Percentiles rank a stretch among this genome's conserved stretches.
Conservation (phyloP, 2,329 filamentous ascomycete species). For the Verticillium nubilum region DNA sequence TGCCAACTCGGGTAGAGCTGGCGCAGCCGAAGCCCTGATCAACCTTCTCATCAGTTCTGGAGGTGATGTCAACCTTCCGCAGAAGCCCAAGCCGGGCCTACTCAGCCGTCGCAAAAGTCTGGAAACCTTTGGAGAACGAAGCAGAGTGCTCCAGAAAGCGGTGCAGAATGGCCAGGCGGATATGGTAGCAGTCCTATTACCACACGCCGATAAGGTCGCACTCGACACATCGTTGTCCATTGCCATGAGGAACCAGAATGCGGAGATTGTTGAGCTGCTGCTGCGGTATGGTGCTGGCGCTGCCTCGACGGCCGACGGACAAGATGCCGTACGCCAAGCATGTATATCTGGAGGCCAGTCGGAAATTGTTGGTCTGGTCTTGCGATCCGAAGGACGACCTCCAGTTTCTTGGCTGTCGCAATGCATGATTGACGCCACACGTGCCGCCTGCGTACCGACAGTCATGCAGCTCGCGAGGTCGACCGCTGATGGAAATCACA, state of each 20-base stretch:
- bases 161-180: constrained; percentile 44
- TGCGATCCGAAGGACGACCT: constrained; percentile 44
- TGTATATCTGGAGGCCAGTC: constrained; percentile 40
- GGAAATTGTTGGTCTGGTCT: constrained; percentile 40
- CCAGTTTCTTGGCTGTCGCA: constrained; percentile 37
- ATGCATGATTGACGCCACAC: constrained; percentile 45
- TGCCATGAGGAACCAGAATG: constrained; percentile 39
- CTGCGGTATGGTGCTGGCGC: constrained; percentile 36
- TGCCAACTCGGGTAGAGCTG: constrained; percentile 41
- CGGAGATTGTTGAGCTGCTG: constrained; percentile 39
- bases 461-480: constrained; percentile 46
- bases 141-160: constrained; percentile 44
- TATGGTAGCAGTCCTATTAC: constrained; percentile 48
- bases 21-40: constrained; percentile 51
- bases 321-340: constrained; percentile 47
- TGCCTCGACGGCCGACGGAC: constrained; percentile 36
- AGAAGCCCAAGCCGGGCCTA: constrained; percentile 42
- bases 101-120: constrained; percentile 44
- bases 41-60: constrained; percentile 42
- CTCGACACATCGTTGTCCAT: constrained; percentile 44
- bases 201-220: constrained; percentile 44
- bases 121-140: constrained; percentile 41
- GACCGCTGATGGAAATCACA: constrained; percentile 46
- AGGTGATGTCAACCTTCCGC: constrained; percentile 41
- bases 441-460: constrained; percentile 42